Evolutionary conservation across 2,329 filamentous ascomycete species (phyloP).

Genomic region (Phyllosticta paracitricarpa): DNA sequence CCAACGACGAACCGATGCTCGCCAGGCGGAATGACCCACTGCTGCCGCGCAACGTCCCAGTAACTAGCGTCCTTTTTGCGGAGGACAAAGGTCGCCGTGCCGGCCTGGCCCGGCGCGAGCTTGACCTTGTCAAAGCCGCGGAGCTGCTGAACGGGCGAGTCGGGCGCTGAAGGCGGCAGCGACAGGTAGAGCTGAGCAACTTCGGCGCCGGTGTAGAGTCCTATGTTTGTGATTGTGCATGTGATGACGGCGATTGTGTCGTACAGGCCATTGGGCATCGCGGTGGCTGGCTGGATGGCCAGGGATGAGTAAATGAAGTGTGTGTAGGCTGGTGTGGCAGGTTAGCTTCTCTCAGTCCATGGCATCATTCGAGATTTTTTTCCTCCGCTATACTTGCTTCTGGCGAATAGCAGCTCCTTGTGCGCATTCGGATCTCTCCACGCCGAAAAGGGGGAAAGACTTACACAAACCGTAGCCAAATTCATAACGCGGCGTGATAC

Average conservation of each 20-base stretch:
- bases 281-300: conserved; percentile 17
- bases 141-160: conserved; percentile 25
- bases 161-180: conserved; percentile 20
- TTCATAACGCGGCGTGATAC: conserved; percentile 32
- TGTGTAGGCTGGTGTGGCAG: conserved; percentile 27
- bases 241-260: conserved; percentile 26
- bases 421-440: too few relatives aligned
- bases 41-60: conserved; percentile 24
- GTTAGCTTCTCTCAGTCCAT: background rate
- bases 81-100: conserved; percentile 24
- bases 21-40: conserved; percentile 26
- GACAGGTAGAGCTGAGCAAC: conserved; percentile 30
- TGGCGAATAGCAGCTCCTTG: too few relatives aligned
- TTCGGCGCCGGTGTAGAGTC: conserved; percentile 26
- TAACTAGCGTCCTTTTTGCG: conserved; percentile 28
- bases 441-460: conserved; percentile 4
- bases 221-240: conserved; percentile 26
- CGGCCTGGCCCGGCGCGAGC: conserved; percentile 20
- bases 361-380: background rate
- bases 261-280: conserved; percentile 24
- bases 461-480: conserved; percentile 36
- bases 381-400: too few relatives aligned
- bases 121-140: conserved; percentile 28
- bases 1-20: conserved; percentile 25
- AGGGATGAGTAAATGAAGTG: conserved; percentile 32